Evolutionary conservation across 2,329 filamentous ascomycete genomes (phyloP).

Genomic region (Penicillium sp.): DNA sequence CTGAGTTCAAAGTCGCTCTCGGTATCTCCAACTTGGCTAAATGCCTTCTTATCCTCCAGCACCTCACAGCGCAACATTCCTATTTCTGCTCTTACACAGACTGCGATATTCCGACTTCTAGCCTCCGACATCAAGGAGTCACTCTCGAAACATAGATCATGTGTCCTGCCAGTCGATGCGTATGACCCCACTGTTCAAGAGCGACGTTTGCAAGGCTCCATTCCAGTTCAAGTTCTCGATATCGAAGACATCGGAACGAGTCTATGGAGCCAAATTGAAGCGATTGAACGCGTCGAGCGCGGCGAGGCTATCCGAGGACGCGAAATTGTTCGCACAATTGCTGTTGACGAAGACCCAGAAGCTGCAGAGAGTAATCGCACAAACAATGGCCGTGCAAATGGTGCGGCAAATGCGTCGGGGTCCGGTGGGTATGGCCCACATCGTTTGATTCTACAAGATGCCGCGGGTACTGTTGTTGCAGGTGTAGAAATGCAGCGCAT

Average conservation of each 20-base stretch:
- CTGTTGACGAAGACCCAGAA: conserved; percentile 52
- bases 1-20: conserved; percentile 56
- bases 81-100: conserved; percentile 71
- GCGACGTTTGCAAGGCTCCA: conserved; percentile 58
- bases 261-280: conserved; percentile 85
- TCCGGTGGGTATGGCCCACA: conserved; percentile 60
- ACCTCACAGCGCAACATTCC: conserved; percentile 58
- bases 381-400: conserved; percentile 9
- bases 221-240: conserved; percentile 81
- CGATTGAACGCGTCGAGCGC: conserved; percentile 56
- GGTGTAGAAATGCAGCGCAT: conserved; percentile 72
- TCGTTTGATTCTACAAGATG: conserved; percentile 81
- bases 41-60: conserved; percentile 60
- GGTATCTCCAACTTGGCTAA: conserved; percentile 64
- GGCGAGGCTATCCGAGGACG: conserved; percentile 62
- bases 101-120: conserved; percentile 77
- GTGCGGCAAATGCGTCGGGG: conserved; percentile 15
- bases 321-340: conserved; percentile 75
- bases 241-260: conserved; percentile 79
- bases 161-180: conserved; percentile 60
- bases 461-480: conserved; percentile 66
- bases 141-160: conserved; percentile 47
- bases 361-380: conserved; percentile 25
- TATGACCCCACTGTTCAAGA: conserved; percentile 58
- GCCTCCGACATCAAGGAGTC: conserved; percentile 72